These are phyloP conservation scores for Silene vulgaris DNA, from an alignment of 179 eudicot species.

Conservation along the genomic window DNA sequence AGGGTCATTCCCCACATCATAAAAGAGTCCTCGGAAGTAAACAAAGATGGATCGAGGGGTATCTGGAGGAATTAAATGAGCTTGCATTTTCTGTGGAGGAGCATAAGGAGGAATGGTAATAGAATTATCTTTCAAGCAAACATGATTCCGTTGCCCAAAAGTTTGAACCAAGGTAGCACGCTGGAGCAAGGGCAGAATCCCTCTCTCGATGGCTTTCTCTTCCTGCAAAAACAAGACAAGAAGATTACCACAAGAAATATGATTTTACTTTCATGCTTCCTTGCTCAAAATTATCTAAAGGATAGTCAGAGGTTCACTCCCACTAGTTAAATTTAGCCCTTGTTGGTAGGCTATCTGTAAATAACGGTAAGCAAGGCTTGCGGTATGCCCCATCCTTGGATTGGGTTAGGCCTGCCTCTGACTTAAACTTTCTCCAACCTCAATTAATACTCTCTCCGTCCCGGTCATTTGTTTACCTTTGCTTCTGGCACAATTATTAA, in stretches of 20 bases:
- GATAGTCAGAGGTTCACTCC: neutral
- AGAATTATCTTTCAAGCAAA: constrained; percentile 83
- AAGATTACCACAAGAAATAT: neutral
- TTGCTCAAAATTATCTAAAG: neutral
- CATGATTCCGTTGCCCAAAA: constrained; percentile 85
- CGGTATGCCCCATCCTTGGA: no score
- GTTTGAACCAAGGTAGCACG: constrained; percentile 93
- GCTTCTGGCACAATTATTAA: no score
- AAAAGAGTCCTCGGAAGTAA: constrained; percentile 86
- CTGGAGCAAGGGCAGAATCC: constrained; percentile 70
- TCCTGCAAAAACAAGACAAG: constrained; percentile 48
- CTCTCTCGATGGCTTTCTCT: constrained; percentile 92
- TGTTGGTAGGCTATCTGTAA: no score
- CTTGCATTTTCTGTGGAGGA: constrained; percentile 93
- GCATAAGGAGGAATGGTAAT: constrained; percentile 90
- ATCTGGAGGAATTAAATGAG: constrained; percentile 76
- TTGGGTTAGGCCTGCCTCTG: no score
- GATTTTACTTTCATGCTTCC: neutral
- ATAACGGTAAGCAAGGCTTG: no score
- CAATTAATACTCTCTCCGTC: no score
- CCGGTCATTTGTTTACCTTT: no score
- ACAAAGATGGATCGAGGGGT: constrained; percentile 93
- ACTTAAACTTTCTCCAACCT: no score
- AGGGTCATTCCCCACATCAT: constrained; percentile 89
- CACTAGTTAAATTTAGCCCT: no score